A percentile compares a stretch with the other conserved stretches of the same genome.
phyloP scores from a whole-genome alignment of 2,329 filamentous ascomycete species.

The Exophiala viscosa region DNA sequence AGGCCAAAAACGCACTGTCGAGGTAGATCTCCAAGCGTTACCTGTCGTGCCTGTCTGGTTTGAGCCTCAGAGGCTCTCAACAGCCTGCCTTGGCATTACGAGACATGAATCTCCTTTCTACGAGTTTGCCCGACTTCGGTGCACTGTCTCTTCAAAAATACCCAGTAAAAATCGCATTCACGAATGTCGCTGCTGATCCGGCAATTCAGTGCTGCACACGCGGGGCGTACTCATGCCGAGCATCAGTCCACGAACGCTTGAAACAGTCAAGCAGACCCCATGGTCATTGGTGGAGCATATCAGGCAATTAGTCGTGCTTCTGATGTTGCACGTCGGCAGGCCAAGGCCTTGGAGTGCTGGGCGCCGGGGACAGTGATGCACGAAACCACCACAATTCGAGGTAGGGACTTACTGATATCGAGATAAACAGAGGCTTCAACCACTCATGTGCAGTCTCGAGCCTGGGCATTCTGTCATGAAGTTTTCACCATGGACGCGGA shows the following conservation, averaged over 20 bases:
- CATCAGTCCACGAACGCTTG: conserved; percentile 4
- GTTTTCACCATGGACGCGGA: not conserved
- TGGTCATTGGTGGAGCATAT: conserved; percentile 1
- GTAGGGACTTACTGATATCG: not conserved
- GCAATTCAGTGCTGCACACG: not conserved
- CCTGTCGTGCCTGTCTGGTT: not conserved
- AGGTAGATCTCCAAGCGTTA: not conserved
- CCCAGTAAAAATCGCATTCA: not conserved
- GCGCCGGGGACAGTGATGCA: not conserved
- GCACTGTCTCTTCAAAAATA: not conserved
- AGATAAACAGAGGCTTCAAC: conserved; percentile 3
- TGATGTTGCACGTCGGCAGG: conserved; percentile 3
- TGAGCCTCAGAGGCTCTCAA: conserved; percentile 11
- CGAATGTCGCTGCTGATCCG: not conserved
- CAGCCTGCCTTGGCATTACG: conserved; percentile 22
- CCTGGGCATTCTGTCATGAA: not conserved
- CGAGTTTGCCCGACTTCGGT: not conserved
- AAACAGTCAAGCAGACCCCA: conserved; percentile 4
- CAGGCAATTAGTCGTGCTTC: not conserved
- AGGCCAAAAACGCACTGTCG: not conserved
- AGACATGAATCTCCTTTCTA: conserved; percentile 15
- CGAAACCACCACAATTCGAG: not conserved
- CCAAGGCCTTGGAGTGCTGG: conserved; percentile 9
- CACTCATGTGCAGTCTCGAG: conserved; percentile 1
- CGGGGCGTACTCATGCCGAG: conserved; percentile 7